Base-by-base conservation (phyloP, 2,329 filamentous ascomycete genomes). In the Exophiala oligosperma region DNA sequence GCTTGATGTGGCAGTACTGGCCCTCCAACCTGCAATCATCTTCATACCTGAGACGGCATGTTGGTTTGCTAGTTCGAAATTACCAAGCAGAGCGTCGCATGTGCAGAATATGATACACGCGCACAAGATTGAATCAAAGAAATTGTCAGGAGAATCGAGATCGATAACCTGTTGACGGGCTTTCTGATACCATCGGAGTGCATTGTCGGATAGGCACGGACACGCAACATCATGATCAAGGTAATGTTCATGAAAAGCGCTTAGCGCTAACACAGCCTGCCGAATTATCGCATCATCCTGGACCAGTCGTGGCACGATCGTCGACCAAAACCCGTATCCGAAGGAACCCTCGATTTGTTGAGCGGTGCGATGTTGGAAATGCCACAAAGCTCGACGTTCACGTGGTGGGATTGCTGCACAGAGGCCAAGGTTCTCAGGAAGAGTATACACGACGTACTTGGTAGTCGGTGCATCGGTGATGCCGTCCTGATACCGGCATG, bases 41-140 rank as follows among this genome's bases (percentile, higher is more conserved):
- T 40, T 53, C 32, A 53, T 28, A 23, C 50, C 37, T n/a, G 50
- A 35, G 9, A 43, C n/a, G 28, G 50, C 50, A 44, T 53, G 50
- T 12, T 23, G 32, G 12, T 35, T 53, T 11, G 37, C 50, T 40
- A 43, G 7, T 28, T 46, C 32, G 38, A 53, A 43, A 1, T 44
- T 12, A 24, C 50, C 50, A n/a, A 23, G 50, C 32, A 53, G 50
- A 29, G 35, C 43, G 8, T n/a, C 50, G 29, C 29, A 46, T 3
- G n/a, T 17, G 29, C 38, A 46, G 23, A 53, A 46, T 35, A 53
- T 44, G 32, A 53, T 12, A 44, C 50, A 44, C 4, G 38, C 38
- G 38, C n/a, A 38, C 29, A 53, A n/a, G 14, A 53, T 17, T 5
- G 23, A 41, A 14, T 43, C 50, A 29, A 53, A 53, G 8, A 17